Evolutionary conservation across 2,329 filamentous ascomycete species (phyloP).

Genomic region (Trichoderma cornu-damae): DNA sequence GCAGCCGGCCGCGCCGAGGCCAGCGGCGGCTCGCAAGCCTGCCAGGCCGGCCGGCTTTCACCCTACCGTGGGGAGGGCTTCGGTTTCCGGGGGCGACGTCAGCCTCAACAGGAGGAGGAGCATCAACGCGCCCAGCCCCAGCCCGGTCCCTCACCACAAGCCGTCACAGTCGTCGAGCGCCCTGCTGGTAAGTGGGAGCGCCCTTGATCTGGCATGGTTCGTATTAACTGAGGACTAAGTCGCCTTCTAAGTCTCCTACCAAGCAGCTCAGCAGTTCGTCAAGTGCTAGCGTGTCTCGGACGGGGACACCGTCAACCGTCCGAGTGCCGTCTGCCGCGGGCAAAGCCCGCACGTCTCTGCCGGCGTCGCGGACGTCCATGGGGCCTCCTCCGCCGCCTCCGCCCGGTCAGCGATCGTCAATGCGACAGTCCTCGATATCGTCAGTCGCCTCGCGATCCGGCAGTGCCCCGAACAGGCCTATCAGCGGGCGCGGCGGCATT

Average conservation of each 20-base stretch:
- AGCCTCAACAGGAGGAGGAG: slow-evolving; percentile 59
- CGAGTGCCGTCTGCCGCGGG: slow-evolving; percentile 40
- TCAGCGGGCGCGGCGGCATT: slow-evolving; percentile 39
- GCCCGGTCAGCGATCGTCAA: slow-evolving; percentile 38
- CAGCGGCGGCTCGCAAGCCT: slow-evolving; percentile 36
- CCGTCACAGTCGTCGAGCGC: slow-evolving; percentile 52
- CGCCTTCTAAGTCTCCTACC: slow-evolving; percentile 17
- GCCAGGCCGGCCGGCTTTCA: slow-evolving; percentile 49
- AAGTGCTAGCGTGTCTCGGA: slow-evolving; percentile 56
- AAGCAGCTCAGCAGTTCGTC: slow-evolving; percentile 57
- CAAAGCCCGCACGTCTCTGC: slow-evolving; percentile 53
- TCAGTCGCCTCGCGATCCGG: slow-evolving; percentile 35
- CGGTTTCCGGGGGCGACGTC: slow-evolving; percentile 45
- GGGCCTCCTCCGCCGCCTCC: slow-evolving; percentile 56
- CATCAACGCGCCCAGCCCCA: slow-evolving; percentile 66
- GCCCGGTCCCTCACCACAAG: slow-evolving; percentile 53
- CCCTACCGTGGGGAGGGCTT: slow-evolving; percentile 35
- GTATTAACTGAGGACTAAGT: slow-evolving; percentile 17
- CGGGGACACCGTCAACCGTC: slow-evolving; percentile 57
- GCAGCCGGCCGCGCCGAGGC: slow-evolving; percentile 39
- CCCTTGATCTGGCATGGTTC: slow-evolving; percentile 11
- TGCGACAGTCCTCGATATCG: slow-evolving; percentile 43
- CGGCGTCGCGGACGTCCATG: slow-evolving; percentile 59
- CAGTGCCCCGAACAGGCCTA: slow-evolving; percentile 34
- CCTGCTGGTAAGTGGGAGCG: slow-evolving; percentile 44